Base-by-base conservation (phyloP, 2,329 filamentous ascomycete genomes). In the Fusarium setosum region DNA sequence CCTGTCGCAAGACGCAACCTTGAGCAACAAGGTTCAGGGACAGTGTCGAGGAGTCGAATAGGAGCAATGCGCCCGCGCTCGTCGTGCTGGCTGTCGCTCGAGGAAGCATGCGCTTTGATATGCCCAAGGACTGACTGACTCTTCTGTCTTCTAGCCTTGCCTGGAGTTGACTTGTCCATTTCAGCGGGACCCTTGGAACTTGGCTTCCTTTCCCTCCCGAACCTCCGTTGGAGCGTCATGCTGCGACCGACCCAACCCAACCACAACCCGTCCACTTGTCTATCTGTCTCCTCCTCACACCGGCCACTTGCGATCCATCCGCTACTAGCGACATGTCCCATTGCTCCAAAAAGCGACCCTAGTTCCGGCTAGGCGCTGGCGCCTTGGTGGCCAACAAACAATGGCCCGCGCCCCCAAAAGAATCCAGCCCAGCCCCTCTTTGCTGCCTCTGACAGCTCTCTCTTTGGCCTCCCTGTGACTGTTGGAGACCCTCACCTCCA, bases 361-460 rank as follows among this genome's bases (percentile, higher is more conserved):
- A 71, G 70, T 72, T 62, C n/a, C 38, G 61, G 61, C 70, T 72
- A 72, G 70, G 61, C 65, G 69, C 67, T 65, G 57, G 57, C 55
- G 58, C 48, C 61, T 61, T 69, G 26, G 63, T 55, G 63, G 64
- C 70, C 70, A 72, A 69, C 68, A 69, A n/a, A 63, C 44, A 47
- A 57, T 56, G 60, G 44, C 60, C n/a, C 65, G 49, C 56, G 52
- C 49, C 65, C 61, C 60, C 60, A 59, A 55, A 63, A 47, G 24
- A 56, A 35, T 45, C 45, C 47, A 69, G 57, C 52, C 68, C 63
- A 68, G 65, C 68, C 68, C 70, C 68, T 70, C 70, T 65, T 26
- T 34, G 56, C 32, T 47, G 32, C 51, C 50, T 53, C 40, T 67
- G 51, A 53, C 63, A 61, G 49, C 59, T n/a, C 41, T 61, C 63